Conservation (phyloP, 176 grass and related monocot species). For the Bonia amplexicaulis region DNA sequence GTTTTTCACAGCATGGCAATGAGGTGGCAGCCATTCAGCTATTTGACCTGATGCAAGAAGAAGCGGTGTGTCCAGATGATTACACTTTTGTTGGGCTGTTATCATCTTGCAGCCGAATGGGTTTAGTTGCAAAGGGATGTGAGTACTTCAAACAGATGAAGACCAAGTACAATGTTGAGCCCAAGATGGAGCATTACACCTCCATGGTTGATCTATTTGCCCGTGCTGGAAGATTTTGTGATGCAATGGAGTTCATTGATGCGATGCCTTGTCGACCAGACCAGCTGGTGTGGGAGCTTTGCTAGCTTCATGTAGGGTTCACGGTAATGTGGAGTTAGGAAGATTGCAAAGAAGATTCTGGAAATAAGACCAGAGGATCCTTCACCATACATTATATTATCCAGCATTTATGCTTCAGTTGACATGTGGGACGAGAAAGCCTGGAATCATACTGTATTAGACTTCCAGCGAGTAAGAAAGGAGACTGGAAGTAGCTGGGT, state of each 20-base stretch:
- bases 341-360: conserved; percentile 63
- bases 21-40: conserved; percentile 52
- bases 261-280: conserved; percentile 62
- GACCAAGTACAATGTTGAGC: conserved; percentile 40
- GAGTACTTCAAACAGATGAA: conserved; percentile 62
- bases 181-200: conserved; percentile 67
- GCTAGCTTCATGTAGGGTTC: conserved; percentile 63
- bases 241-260: conserved; percentile 63
- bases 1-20: conserved; percentile 61
- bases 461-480: conserved; percentile 38
- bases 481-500: conserved; percentile 54
- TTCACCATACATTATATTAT: conserved; percentile 64
- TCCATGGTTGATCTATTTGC: conserved; percentile 76
- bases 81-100: conserved; percentile 69
- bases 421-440: conserved; percentile 64
- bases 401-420: conserved; percentile 62
- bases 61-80: conserved; percentile 46
- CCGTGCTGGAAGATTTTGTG: conserved; percentile 53
- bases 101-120: conserved; percentile 64
- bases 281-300: conserved; percentile 57
- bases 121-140: conserved; percentile 55
- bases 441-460: conserved; percentile 32
- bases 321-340: conserved; percentile 49
- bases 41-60: conserved; percentile 58
- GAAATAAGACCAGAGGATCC: conserved; percentile 55